Evolutionary conservation across 352 stramenopile genomes (phyloP).

Genomic region (Halophytophthora batemanensis): DNA sequence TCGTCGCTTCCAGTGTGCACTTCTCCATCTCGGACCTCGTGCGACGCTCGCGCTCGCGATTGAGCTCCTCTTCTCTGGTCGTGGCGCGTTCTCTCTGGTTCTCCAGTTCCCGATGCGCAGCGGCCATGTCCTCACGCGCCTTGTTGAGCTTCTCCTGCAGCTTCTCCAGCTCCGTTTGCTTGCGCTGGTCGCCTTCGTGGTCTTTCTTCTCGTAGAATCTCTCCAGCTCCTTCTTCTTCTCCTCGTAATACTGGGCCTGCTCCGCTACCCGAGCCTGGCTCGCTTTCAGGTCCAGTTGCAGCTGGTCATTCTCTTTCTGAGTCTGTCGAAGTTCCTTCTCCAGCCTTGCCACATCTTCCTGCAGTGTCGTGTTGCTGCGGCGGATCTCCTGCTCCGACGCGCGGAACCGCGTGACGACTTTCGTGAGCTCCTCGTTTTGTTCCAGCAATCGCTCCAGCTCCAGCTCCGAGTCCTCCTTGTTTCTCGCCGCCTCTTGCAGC

Average conservation of each 20-base stretch:
- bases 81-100: constrained; percentile 40
- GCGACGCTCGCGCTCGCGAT: constrained; percentile 50
- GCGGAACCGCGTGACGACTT: constrained; percentile 26
- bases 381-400: constrained; percentile 35
- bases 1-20: constrained; percentile 54
- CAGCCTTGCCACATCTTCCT: constrained; percentile 36
- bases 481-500: constrained; percentile 32
- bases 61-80: constrained; percentile 40
- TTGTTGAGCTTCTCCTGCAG: constrained; percentile 49
- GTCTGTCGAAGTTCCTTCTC: constrained; percentile 51
- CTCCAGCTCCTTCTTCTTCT: constrained; percentile 66
- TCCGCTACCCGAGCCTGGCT: constrained; percentile 45
- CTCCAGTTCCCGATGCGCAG: constrained; percentile 45
- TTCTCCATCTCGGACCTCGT: constrained; percentile 61
- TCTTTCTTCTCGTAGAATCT: constrained; percentile 60
- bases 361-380: constrained; percentile 26
- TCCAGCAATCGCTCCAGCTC: constrained; percentile 35
- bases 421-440: constrained; percentile 29
- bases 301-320: constrained; percentile 53
- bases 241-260: constrained; percentile 51
- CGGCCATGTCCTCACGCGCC: constrained; percentile 47
- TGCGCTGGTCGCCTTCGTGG: constrained; percentile 49
- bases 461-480: constrained; percentile 32
- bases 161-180: constrained; percentile 48
- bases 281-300: constrained; percentile 56